phyloP scores from a whole-genome alignment of 768 basidiomycete genomes.

The Amanita rubescens region DNA sequence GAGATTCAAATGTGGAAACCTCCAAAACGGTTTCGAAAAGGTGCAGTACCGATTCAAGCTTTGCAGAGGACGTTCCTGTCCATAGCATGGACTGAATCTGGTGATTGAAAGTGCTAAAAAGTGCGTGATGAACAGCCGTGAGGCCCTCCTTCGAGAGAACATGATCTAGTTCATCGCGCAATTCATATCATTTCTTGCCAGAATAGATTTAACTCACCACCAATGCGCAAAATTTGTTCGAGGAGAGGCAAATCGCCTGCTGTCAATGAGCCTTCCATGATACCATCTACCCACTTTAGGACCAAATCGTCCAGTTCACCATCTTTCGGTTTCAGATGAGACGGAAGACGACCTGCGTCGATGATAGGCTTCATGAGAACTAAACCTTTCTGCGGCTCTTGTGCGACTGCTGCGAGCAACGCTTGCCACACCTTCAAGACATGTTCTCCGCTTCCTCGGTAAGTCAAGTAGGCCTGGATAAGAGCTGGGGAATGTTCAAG shows the following conservation, averaged over 20 bases:
- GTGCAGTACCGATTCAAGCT: slow-evolving; percentile 22
- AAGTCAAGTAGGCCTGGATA: slow-evolving; percentile 44
- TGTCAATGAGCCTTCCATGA: slow-evolving; percentile 20
- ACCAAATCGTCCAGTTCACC: slow-evolving; percentile 40
- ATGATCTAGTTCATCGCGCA: slow-evolving; percentile 18
- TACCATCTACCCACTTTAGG: slow-evolving; percentile 30
- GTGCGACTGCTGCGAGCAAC: slow-evolving; percentile 37
- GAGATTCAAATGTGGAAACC: slow-evolving; percentile 12
- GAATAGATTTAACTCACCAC: slow-evolving; percentile 26
- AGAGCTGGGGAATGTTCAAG: slow-evolving; percentile 34
- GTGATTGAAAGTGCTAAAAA: slow-evolving; percentile 28
- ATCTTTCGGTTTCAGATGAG: slow-evolving; percentile 34
- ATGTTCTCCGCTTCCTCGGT: slow-evolving; percentile 28
- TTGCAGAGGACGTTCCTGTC: slow-evolving; percentile 16
- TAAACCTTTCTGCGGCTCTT: slow-evolving; percentile 22
- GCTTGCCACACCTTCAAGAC: slow-evolving; percentile 37
- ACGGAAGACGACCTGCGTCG: slow-evolving; percentile 35
- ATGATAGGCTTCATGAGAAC: slow-evolving; percentile 30
- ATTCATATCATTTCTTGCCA: neutral
- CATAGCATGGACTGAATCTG: slow-evolving; percentile 27
- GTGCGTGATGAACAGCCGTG: slow-evolving; percentile 21
- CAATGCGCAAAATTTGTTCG: slow-evolving; percentile 29
- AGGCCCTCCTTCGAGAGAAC: slow-evolving; percentile 30
- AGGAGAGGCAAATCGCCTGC: slow-evolving; percentile 25
- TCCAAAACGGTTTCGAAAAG: slow-evolving; percentile 25